phyloP scores from a whole-genome alignment of 176 grass and related monocot genomes.

The Triticum turgidum region DNA sequence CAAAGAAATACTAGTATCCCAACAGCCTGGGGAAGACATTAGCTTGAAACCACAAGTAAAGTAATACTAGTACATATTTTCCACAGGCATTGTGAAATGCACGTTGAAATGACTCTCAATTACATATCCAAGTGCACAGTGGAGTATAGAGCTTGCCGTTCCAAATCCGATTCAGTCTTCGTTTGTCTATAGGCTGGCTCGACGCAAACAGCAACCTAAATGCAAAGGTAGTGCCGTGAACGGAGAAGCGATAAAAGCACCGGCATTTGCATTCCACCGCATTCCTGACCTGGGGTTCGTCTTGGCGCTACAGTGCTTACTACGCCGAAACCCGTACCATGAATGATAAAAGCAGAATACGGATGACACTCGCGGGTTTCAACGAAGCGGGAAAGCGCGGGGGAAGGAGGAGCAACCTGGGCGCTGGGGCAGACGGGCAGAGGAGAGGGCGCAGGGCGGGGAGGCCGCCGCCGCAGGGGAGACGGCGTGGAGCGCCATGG shows the following conservation, averaged over 20 bases:
- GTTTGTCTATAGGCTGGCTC: neutral
- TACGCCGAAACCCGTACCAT: neutral
- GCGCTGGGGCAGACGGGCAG: constrained; percentile 19
- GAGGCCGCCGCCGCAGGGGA: constrained; percentile 47
- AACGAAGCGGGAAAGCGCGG: neutral
- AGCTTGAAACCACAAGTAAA: constrained; percentile 8
- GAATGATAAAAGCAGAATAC: neutral
- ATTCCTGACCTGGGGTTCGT: neutral
- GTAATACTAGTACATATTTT: neutral
- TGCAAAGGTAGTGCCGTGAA: neutral
- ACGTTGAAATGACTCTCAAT: neutral
- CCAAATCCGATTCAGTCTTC: neutral
- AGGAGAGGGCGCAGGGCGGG: constrained; percentile 24
- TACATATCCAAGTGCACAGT: neutral
- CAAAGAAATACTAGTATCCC: neutral
- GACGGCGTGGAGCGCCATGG: constrained; percentile 64
- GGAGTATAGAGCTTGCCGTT: neutral
- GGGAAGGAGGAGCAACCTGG: constrained; percentile 34
- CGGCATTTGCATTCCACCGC: neutral
- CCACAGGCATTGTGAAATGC: neutral
- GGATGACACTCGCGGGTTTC: neutral
- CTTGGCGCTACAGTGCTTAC: neutral
- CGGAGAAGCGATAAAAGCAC: neutral
- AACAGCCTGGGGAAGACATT: neutral
- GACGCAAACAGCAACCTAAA: neutral